Percentiles rank a stretch among this genome's conserved stretches.
These are phyloP conservation scores for Micractinium conductrix DNA, from an alignment of 139 green algal genomes.

Conservation along the genomic window DNA sequence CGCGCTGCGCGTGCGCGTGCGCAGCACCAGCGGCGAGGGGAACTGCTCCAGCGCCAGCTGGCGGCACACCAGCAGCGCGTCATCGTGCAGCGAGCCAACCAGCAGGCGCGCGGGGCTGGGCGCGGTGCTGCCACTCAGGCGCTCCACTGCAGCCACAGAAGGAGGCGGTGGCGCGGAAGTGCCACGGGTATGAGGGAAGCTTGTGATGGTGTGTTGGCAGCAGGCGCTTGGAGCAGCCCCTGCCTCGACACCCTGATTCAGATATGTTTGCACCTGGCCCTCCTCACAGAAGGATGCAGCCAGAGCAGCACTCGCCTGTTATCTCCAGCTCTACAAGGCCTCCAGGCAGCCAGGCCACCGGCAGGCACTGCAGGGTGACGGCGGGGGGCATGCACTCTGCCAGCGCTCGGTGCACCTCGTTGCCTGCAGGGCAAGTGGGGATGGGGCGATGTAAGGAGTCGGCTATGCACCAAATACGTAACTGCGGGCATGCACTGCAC, in stretches of 20 bases:
- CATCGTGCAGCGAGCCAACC: conserved; percentile 63
- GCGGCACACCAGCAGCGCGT: conserved; percentile 70
- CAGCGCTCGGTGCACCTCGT: conserved; percentile 56
- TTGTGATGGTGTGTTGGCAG: too few relatives aligned
- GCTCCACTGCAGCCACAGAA: conserved; percentile 14
- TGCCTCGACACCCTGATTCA: background rate
- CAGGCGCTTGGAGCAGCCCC: background rate
- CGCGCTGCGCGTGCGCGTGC: background rate
- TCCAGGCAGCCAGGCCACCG: conserved; percentile 17
- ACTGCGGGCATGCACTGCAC: background rate
- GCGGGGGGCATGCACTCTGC: conserved; percentile 47
- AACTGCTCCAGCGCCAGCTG: conserved; percentile 67
- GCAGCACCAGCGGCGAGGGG: conserved; percentile 48
- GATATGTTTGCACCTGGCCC: too few relatives aligned
- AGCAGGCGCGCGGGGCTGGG: conserved; percentile 54
- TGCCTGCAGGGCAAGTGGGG: conserved; percentile 40
- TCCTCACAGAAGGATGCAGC: too few relatives aligned
- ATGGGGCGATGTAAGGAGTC: background rate
- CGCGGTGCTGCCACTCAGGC: background rate
- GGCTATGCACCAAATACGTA: background rate
- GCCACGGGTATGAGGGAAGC: too few relatives aligned
- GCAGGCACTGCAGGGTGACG: conserved; percentile 40
- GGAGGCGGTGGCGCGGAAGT: background rate
- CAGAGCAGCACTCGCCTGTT: conserved; percentile 18
- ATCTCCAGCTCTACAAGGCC: conserved; percentile 16